Base-by-base conservation (phyloP, 192 early-diverging fungal species). In the Backusella circina region DNA sequence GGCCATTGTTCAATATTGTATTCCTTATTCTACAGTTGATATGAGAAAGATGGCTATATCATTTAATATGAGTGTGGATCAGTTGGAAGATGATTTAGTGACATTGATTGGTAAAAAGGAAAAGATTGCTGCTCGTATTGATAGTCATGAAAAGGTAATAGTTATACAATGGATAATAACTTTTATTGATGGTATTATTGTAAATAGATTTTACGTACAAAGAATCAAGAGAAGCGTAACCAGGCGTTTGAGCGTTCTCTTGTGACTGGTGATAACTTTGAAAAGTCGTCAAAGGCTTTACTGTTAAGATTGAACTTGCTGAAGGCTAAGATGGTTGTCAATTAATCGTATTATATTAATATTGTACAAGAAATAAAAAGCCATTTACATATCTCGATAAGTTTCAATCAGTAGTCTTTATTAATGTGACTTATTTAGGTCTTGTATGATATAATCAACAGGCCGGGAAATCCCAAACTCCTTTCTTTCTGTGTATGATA, bases 111-210 rank as follows among this genome's bases (percentile, higher is more conserved):
- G 83, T n/a, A 86, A 89, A 32, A 90, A 91, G 44, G 77, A 90
- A 33, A 77, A 69, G 15, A 91, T 96, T 54, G 77, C 90, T 65
- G 94, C 91, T 18, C 75, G 94, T 44, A 95, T 96, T 71, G 95
- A 96, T 78, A 93, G 90, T 73, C 92, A 95, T 79, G 90, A 92
- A 80, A 96, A 96, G 89, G 92, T 94, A 67, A 33, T n/a, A n/a
- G n/a, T n/a, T n/a, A n/a, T n/a, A n/a, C n/a, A n/a, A n/a, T n/a
- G n/a, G n/a, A n/a, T n/a, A n/a, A n/a, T n/a, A n/a, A n/a, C n/a
- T n/a, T n/a, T n/a, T n/a, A n/a, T n/a, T n/a, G n/a, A n/a, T n/a
- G n/a, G n/a, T n/a, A n/a, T n/a, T n/a, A n/a, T n/a, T n/a, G n/a
- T n/a, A n/a, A 26, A 23, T 71, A 93, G 92, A 87, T 94, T 67